Conservation (phyloP, 1,284 basidiomycete genomes). For the Fistulina hepatica region DNA sequence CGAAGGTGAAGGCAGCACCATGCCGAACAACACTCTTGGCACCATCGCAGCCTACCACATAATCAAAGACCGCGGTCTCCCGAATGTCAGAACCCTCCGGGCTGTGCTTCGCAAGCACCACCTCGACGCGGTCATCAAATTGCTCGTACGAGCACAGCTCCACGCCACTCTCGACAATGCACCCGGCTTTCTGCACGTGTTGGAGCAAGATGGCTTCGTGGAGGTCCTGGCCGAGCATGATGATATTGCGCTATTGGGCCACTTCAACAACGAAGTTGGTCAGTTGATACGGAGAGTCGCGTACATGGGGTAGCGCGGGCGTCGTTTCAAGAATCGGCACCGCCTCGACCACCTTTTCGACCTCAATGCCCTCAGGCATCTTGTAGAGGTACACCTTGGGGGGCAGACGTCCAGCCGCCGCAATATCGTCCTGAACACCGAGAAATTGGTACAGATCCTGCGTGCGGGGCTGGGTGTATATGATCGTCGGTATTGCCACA, state of each 20-base stretch:
- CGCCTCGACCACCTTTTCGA: not conserved
- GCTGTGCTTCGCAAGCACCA: not conserved
- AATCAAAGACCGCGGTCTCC: not conserved
- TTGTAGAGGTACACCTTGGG: not conserved
- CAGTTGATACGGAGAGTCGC: not conserved
- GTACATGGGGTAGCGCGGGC: not conserved
- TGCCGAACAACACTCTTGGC: conserved; percentile 10
- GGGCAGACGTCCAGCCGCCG: not conserved
- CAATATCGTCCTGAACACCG: conserved; percentile 5
- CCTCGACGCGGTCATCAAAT: conserved; percentile 2
- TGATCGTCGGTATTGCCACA: too few species aligned
- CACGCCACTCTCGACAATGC: conserved; percentile 4
- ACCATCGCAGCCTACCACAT: conserved; percentile 9
- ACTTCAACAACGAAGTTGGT: not conserved
- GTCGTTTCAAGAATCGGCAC: too few species aligned
- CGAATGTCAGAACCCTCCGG: not conserved
- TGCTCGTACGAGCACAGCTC: conserved; percentile 1
- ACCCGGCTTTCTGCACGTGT: not conserved
- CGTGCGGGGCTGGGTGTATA: conserved; percentile 12
- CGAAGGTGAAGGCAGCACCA: conserved; percentile 6
- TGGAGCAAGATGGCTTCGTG: conserved; percentile 4
- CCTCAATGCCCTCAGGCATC: not conserved
- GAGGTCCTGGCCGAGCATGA: conserved; percentile 3
- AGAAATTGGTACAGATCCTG: conserved; percentile 8
- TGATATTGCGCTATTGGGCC: not conserved